Percentiles rank a stretch among this genome's conserved stretches.
These are phyloP conservation scores for Crithidia brevicula DNA, from an alignment of 208 protist species.

Conservation along the genomic window DNA sequence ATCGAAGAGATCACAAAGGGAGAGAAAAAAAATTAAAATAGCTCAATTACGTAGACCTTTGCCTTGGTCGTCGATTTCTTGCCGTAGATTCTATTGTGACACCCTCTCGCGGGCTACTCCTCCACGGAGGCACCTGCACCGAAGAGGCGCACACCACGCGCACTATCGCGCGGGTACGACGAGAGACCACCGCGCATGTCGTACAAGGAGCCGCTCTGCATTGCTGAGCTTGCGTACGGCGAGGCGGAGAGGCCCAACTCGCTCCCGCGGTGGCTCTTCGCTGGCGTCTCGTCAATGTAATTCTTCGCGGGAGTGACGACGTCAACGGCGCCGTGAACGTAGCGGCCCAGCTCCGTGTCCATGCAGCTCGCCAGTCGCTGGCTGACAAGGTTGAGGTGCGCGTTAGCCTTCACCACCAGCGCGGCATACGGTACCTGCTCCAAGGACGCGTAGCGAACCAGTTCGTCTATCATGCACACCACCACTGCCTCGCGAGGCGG, in stretches of 20 bases:
- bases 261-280: conserved; percentile 45
- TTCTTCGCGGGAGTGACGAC: conserved; percentile 52
- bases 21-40: conserved; percentile 24
- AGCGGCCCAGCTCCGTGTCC: conserved; percentile 41
- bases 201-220: conserved; percentile 39
- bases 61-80: too few relatives aligned
- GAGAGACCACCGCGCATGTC: conserved; percentile 36
- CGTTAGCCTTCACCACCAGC: conserved; percentile 35
- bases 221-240: conserved; percentile 29
- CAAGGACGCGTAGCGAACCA: conserved; percentile 32
- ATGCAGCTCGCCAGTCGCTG: conserved; percentile 21
- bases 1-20: too few relatives aligned
- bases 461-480: conserved; percentile 44
- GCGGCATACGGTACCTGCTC: conserved; percentile 33
- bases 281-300: conserved; percentile 50
- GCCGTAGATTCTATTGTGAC: background rate
- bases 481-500: conserved; percentile 31
- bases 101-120: background rate
- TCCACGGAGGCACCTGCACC: conserved; percentile 33
- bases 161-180: conserved; percentile 25
- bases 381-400: conserved; percentile 18
- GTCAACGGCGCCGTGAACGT: conserved; percentile 50
- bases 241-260: conserved; percentile 55
- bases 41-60: too few relatives aligned
- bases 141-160: conserved; percentile 29